phyloP scores from a whole-genome alignment of 2,329 filamentous ascomycete species.

The Ophiocordyceps camponoti-rufipedis region DNA sequence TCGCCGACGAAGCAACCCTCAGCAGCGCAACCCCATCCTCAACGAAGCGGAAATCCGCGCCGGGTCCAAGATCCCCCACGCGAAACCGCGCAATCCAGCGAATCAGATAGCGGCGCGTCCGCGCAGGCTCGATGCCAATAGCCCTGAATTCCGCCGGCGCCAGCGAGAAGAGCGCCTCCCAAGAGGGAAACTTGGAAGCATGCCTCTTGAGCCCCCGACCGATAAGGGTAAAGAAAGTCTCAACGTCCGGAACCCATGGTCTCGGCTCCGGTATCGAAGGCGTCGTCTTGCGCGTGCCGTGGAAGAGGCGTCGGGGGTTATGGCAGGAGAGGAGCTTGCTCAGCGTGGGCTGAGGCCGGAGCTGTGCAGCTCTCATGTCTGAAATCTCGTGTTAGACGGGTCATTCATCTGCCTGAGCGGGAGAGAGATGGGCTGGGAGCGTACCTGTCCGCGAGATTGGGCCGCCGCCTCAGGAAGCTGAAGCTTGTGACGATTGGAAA shows the following conservation, averaged over 20 bases:
- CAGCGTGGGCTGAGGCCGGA: constrained; percentile 9
- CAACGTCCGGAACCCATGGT: constrained; percentile 68
- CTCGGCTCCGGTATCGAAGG: constrained; percentile 46
- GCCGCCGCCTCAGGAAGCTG: not conserved
- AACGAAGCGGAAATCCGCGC: constrained; percentile 65
- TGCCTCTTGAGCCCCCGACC: constrained; percentile 73
- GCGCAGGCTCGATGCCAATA: constrained; percentile 71
- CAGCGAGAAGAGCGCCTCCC: constrained; percentile 78
- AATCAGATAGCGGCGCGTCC: constrained; percentile 66
- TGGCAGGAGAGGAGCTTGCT: constrained; percentile 13
- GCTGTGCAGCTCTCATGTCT: constrained; percentile 14
- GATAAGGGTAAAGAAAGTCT: constrained; percentile 78
- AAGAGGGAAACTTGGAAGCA: constrained; percentile 70
- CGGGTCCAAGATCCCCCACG: constrained; percentile 58
- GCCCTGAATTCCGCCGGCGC: constrained; percentile 62
- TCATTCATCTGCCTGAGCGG: not conserved
- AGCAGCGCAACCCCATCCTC: constrained; percentile 33
- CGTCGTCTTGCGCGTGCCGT: constrained; percentile 16
- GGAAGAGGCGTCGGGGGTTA: constrained; percentile 24
- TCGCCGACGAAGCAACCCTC: constrained; percentile 21
- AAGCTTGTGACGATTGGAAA: not conserved
- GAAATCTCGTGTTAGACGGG: not conserved
- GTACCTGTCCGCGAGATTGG: not conserved
- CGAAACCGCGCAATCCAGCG: constrained; percentile 78
- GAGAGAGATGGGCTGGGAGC: too few relatives aligned